Percentiles rank a stretch among this genome's conserved stretches.
Conservation (phyloP, 208 protist species). For the Leishmania amazonensis region DNA sequence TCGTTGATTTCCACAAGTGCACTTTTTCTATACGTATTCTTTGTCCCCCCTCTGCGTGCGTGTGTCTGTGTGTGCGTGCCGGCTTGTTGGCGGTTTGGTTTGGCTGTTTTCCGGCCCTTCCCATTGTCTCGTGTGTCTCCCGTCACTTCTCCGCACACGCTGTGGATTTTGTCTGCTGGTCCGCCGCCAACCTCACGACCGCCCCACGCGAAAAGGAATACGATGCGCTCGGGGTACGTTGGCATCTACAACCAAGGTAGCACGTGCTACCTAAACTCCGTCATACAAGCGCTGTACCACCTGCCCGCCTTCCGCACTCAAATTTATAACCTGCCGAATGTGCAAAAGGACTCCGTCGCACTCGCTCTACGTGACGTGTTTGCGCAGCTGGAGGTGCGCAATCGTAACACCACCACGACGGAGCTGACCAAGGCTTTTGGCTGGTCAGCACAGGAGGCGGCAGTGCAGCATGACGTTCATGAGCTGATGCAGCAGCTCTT, state of each 20-base stretch:
- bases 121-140: not conserved
- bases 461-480: slow-evolving; percentile 91
- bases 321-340: slow-evolving; percentile 44
- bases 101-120: not conserved
- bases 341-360: slow-evolving; percentile 37
- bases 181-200: not conserved
- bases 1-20: not conserved
- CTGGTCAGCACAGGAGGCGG: slow-evolving; percentile 64
- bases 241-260: slow-evolving; percentile 89
- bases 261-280: slow-evolving; percentile 92
- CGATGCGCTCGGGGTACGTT: slow-evolving; percentile 39
- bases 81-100: no score
- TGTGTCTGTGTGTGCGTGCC: not conserved
- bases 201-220: not conserved
- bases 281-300: slow-evolving; percentile 88
- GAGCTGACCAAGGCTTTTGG: slow-evolving; percentile 91
- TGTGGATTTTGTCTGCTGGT: not conserved
- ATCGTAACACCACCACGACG: slow-evolving; percentile 60
- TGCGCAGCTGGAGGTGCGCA: slow-evolving; percentile 58
- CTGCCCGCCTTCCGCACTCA: slow-evolving; percentile 66
- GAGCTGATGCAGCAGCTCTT: slow-evolving; percentile 89
- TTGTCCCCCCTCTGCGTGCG: not conserved
- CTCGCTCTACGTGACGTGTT: slow-evolving; percentile 77
- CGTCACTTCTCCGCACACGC: not conserved
- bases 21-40: not conserved